Evolutionary conservation across 768 basidiomycete species (phyloP).

Genomic region (Nevesoporus exiguus): DNA sequence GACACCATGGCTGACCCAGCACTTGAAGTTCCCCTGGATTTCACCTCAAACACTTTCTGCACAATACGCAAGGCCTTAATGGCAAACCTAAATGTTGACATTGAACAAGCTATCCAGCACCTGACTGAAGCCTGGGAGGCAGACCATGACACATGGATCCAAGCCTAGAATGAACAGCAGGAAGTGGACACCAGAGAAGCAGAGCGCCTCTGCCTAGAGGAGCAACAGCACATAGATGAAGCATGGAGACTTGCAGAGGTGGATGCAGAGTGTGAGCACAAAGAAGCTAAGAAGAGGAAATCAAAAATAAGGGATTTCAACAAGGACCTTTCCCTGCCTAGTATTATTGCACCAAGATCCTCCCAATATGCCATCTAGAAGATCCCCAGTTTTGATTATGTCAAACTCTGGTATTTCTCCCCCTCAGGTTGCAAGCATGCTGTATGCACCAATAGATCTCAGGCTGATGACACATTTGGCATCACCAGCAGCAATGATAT

Average conservation of each 20-base stretch:
- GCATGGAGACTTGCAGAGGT: no score
- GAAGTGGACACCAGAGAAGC: no score
- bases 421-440: not conserved
- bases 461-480: not conserved
- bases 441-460: not conserved
- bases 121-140: no score
- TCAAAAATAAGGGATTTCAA: not conserved
- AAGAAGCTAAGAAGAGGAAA: not conserved
- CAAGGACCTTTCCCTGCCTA: no score
- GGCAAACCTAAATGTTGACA: not conserved
- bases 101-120: not conserved
- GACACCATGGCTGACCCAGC: not conserved
- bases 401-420: not conserved
- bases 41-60: not conserved
- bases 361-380: not conserved
- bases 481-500: not conserved
- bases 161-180: no score
- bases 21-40: not conserved
- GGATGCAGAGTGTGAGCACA: no score
- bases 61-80: not conserved
- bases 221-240: not conserved
- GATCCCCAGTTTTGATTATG: not conserved
- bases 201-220: not conserved
- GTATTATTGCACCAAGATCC: no score
- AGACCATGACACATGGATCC: no score